Percentiles rank a stretch among this genome's conserved stretches.
These are phyloP conservation scores for Penicillium atrosanguineum DNA, from an alignment of 495 filamentous ascomycete species.

Conservation along the genomic window DNA sequence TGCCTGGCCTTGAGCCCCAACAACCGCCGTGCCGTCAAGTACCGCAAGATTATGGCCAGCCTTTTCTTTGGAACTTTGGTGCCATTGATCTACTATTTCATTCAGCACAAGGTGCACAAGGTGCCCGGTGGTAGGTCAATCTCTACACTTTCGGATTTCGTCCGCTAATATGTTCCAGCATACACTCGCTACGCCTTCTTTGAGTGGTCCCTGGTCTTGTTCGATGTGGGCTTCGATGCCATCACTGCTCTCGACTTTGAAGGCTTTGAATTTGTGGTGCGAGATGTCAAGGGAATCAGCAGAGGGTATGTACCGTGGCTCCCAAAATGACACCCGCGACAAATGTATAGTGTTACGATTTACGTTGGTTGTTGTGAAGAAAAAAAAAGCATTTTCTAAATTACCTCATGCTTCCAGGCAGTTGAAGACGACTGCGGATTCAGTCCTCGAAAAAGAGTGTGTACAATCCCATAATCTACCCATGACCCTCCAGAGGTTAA, in stretches of 20 bases:
- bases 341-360: conserved; percentile 51
- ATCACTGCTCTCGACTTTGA: conserved; percentile 95
- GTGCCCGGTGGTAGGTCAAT: conserved; percentile 78
- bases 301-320: conserved; percentile 99
- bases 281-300: conserved; percentile 83
- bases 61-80: conserved; percentile 90
- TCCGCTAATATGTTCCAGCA: conserved; percentile 47
- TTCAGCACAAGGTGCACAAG: conserved; percentile 97
- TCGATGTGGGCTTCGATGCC: conserved; percentile 96
- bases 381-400: conserved; percentile 43
- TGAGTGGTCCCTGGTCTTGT: conserved; percentile 92
- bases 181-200: conserved; percentile 99
- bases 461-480: conserved; percentile 32
- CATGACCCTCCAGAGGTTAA: conserved; percentile 25
- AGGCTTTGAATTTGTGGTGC: conserved; percentile 82
- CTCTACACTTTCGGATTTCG: not conserved
- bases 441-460: conserved; percentile 86
- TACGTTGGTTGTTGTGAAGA: conserved; percentile 27
- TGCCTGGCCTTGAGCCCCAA: conserved; percentile 86
- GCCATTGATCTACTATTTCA: conserved; percentile 93
- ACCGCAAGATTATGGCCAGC: conserved; percentile 78
- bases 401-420: conserved; percentile 44
- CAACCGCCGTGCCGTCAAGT: conserved; percentile 80
- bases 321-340: conserved; percentile 68
- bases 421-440: conserved; percentile 65